These are phyloP conservation scores for Peltaster fructicola DNA, from an alignment of 2,329 filamentous ascomycete species.

Conservation along the genomic window DNA sequence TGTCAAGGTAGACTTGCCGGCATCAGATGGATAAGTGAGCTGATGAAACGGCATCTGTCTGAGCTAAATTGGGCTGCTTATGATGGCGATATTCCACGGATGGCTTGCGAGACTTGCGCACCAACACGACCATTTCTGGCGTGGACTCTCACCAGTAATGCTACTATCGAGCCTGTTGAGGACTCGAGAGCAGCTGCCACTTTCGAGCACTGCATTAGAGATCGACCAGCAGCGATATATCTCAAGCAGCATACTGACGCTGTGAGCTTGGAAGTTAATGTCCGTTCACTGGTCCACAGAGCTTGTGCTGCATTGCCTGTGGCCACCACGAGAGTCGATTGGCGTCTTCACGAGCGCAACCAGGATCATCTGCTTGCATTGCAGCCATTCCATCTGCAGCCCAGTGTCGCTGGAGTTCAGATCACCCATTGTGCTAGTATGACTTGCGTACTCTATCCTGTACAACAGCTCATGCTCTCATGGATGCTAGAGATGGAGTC, in stretches of 20 bases:
- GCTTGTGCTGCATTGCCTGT: no score
- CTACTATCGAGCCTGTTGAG: conserved; percentile 29
- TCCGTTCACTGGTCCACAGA: conserved; percentile 14
- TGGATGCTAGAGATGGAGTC: conserved; percentile 45
- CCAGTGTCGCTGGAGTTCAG: no score
- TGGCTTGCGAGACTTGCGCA: conserved; percentile 16
- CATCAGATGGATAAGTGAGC: no score
- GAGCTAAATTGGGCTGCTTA: conserved; percentile 7
- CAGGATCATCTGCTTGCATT: no score
- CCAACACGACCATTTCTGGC: conserved; percentile 21
- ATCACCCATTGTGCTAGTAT: no score
- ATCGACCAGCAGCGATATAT: no score
- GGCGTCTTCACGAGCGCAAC: no score
- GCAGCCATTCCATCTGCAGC: no score
- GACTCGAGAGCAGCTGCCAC: conserved; percentile 30
- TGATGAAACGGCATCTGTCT: conserved; percentile 10
- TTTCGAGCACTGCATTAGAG: conserved; percentile 35
- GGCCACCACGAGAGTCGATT: no score
- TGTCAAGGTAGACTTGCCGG: no score
- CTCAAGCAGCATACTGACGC: no score
- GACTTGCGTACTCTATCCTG: conserved; percentile 24
- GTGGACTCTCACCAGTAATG: conserved; percentile 19
- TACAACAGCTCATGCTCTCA: conserved; percentile 36
- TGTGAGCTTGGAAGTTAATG: conserved; percentile 13
- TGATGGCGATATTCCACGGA: background rate